phyloP scores from a whole-genome alignment of 345 rosid genomes.

The Murraya koenigii region DNA sequence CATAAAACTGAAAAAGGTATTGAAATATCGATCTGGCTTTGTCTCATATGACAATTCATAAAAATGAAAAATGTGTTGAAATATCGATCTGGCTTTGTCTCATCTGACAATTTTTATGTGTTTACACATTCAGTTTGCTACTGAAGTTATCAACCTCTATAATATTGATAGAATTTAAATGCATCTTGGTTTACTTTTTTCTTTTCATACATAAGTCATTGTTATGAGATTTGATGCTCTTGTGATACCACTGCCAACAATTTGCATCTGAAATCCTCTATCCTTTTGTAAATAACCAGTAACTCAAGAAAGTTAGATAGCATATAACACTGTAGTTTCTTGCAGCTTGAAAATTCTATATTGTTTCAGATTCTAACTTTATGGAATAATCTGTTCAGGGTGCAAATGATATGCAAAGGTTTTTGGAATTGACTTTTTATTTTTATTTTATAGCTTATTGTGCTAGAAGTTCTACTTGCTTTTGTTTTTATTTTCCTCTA shows the following conservation, averaged over 20 bases:
- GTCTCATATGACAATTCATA: not conserved
- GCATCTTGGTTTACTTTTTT: not conserved
- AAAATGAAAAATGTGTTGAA: not conserved
- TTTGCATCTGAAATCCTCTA: not conserved
- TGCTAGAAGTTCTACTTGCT: not conserved
- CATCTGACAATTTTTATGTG: not conserved
- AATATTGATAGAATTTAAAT: not conserved
- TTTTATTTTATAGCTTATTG: not conserved
- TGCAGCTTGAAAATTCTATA: not conserved
- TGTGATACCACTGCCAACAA: not conserved
- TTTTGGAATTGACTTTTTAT: not conserved
- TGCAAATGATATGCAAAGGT: not conserved
- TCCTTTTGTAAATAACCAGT: not conserved
- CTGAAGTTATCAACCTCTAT: not conserved
- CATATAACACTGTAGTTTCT: not conserved
- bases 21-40: not conserved
- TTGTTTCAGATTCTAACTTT: not conserved
- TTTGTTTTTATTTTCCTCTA: not conserved
- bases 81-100: not conserved
- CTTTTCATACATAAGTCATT: not conserved
- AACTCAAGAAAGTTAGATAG: not conserved
- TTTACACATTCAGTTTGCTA: not conserved
- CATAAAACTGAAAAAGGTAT: not conserved
- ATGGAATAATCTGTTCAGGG: not conserved
- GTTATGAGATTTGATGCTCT: not conserved